Percentiles rank a stretch among this genome's conserved stretches.
These are phyloP conservation scores for Lactuca sativa DNA, from an alignment of 129 eudicot species.

Conservation along the genomic window DNA sequence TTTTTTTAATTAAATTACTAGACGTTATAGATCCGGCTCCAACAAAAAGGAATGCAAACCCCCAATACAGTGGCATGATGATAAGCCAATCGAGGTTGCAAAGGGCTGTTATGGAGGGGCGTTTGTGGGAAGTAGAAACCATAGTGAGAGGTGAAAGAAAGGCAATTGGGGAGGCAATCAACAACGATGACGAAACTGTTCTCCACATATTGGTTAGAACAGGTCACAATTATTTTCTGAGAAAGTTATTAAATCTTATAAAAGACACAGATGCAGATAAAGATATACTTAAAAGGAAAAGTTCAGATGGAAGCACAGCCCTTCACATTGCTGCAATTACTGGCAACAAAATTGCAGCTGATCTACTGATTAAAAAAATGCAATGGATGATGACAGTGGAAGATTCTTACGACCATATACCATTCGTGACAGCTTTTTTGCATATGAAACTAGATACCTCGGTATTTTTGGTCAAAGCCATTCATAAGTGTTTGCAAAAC, in stretches of 20 bases:
- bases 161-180: neutral
- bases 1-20: too few relatives aligned
- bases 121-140: slow-evolving; percentile 26
- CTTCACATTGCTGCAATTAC: slow-evolving; percentile 22
- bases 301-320: slow-evolving; percentile 12
- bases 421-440: neutral
- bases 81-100: neutral
- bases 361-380: slow-evolving; percentile 8
- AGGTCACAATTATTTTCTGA: slow-evolving; percentile 3
- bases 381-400: neutral
- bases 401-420: neutral
- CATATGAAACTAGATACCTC: neutral
- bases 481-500: neutral
- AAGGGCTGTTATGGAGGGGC: neutral
- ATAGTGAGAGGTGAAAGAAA: neutral
- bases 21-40: too few relatives aligned
- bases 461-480: slow-evolving; percentile 7
- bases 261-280: neutral
- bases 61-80: too few relatives aligned
- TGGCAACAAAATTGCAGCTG: slow-evolving; percentile 19
- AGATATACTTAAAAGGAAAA: neutral
- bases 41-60: too few relatives aligned
- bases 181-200: slow-evolving; percentile 7
- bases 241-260: slow-evolving; percentile 1
- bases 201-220: slow-evolving; percentile 25